Evolutionary conservation across 1,284 basidiomycete genomes (phyloP), one percentile per base, ranked within the genome.

Genomic region (Tilletia caries): DNA sequence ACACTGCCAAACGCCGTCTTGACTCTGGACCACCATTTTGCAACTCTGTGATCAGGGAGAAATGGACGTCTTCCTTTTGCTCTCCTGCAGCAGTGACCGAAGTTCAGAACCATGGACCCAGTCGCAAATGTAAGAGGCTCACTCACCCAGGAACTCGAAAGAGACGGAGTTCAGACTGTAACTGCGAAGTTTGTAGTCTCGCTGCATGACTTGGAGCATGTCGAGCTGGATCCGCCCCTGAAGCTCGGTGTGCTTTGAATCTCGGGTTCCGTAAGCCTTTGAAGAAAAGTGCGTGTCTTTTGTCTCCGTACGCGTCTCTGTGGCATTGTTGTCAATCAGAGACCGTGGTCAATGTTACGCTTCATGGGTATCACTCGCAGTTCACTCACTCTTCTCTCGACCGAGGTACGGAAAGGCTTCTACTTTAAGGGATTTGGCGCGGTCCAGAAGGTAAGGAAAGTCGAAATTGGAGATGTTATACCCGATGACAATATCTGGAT

Each of bases 401-500:
- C 81, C 81, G 32, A 83, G 74, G 67, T 75, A 82, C 34, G 80
- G 77, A 37, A 83, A 83, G 27, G 77, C 75, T 64, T 72, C 74
- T 25, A 76, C 78, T 72, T 79, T 77, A 65, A 83, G 75, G 46
- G 76, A 74, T 65, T 82, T 82, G 27, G 81, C 80, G 54, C 81
- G 76, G 66, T 83, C 81, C 64, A 83, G 73, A 29, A 83, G 74
- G 70, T 83, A 83, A 3, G 81, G 81, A 32, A 83, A 82, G 70
- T 83, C 81, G 68, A 83, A 83, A 71, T 83, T 83, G 69, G 80
- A 71, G 64, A 77, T 82, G 73, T 83, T 83, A 75, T 83, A 83
- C 32, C 81, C 81, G 64, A 83, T 82, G 68, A 83, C 77, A 52
- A 83, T 71, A 67, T 83, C 81, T 0, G 81, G 81, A 33, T 83